Evolutionary conservation across 192 early-diverging fungal genomes (phyloP).

Genomic region (Piromyces finnis): DNA sequence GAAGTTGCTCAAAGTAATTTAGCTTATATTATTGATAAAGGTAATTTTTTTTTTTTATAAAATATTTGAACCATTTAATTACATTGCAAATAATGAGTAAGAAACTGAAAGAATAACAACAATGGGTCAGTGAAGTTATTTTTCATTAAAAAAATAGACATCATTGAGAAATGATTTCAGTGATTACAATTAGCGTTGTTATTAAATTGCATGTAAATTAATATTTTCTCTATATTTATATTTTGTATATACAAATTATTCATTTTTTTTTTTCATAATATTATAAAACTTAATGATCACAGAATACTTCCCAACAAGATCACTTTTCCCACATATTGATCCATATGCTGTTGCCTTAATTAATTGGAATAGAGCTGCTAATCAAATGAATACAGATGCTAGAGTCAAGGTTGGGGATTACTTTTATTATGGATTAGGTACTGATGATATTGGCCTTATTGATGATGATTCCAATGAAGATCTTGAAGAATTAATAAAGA

Average conservation of each 20-base stretch:
- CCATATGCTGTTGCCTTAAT: constrained; percentile 48
- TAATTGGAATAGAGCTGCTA: constrained; percentile 88
- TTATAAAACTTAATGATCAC: too few species aligned
- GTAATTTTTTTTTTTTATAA: constrained; percentile 1
- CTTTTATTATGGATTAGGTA: constrained; percentile 71
- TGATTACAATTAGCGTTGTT: too few species aligned
- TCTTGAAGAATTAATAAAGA: background rate
- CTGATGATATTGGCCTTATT: background rate
- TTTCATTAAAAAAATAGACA: too few species aligned
- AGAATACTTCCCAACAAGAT: background rate
- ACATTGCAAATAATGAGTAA: too few species aligned
- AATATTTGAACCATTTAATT: too few species aligned
- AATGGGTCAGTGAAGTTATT: too few species aligned
- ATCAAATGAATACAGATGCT: constrained; percentile 77
- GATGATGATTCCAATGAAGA: background rate
- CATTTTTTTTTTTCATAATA: too few species aligned
- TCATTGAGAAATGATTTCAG: too few species aligned
- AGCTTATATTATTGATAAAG: constrained; percentile 69
- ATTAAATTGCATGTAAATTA: too few species aligned
- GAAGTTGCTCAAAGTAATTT: constrained; percentile 77
- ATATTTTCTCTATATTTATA: too few species aligned
- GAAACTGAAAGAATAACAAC: too few species aligned
- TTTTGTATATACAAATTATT: too few species aligned
- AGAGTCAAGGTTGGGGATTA: constrained; percentile 86
- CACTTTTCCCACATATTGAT: constrained; percentile 5